phyloP scores from a whole-genome alignment of 2,329 filamentous ascomycete species.

The Coniochaeta ligniaria region DNA sequence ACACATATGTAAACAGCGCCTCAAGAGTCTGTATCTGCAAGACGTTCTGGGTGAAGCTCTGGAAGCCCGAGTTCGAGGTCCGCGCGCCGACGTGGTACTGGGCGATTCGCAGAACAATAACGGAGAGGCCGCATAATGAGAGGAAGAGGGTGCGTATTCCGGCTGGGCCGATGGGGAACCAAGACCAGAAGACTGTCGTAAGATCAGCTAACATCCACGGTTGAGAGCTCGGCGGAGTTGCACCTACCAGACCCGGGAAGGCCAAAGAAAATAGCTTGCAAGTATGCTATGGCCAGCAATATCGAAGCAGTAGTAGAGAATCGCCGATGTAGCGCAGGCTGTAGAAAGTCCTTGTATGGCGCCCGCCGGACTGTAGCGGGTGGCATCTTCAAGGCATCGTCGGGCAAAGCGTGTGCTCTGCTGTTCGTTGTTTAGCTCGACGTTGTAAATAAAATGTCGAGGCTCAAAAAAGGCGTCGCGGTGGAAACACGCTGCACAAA shows the following conservation, averaged over 20 bases:
- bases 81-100: conserved; percentile 70
- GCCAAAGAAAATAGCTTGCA: conserved; percentile 62
- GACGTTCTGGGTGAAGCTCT: conserved; percentile 53
- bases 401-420: conserved; percentile 9
- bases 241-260: background rate
- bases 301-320: conserved; percentile 73
- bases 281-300: conserved; percentile 64
- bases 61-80: conserved; percentile 61
- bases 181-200: background rate
- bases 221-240: background rate
- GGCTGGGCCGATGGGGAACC: conserved; percentile 66
- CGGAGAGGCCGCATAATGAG: conserved; percentile 65
- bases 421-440: background rate
- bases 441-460: conserved; percentile 2
- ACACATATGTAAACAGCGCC: conserved; percentile 67
- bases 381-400: conserved; percentile 45
- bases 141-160: conserved; percentile 70
- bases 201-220: background rate
- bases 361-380: conserved; percentile 46
- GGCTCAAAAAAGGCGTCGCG: conserved; percentile 7
- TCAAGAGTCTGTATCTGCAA: conserved; percentile 56
- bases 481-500: background rate
- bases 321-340: conserved; percentile 77
- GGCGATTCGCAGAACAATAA: conserved; percentile 81
- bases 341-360: conserved; percentile 82